These are phyloP conservation scores for Nannochloropsis oceanica DNA, from an alignment of 108 stramenopile species.

Conservation along the genomic window DNA sequence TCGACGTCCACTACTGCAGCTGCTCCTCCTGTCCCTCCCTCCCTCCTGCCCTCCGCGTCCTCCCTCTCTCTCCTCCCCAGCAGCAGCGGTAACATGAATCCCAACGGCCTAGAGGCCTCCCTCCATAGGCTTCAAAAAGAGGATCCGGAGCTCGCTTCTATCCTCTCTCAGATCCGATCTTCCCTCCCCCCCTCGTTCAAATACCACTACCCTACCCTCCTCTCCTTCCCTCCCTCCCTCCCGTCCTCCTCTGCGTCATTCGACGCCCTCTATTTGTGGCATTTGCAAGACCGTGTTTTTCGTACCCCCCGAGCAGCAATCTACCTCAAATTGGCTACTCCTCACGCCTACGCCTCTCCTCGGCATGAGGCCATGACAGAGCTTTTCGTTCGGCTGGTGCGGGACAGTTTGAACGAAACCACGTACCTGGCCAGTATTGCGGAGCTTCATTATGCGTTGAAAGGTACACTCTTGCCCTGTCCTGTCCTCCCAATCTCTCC, in stretches of 20 bases:
- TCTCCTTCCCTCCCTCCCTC: background rate
- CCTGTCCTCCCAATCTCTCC: background rate
- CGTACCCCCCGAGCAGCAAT: conserved; percentile 6
- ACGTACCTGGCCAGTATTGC: conserved; percentile 54
- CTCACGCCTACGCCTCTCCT: background rate
- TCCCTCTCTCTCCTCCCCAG: background rate
- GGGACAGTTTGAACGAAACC: conserved; percentile 49
- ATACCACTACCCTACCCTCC: background rate
- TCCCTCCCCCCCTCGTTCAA: background rate
- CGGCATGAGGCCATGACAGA: conserved; percentile 22
- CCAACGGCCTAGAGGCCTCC: background rate
- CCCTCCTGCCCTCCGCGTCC: background rate
- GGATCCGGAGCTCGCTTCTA: background rate
- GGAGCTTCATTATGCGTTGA: conserved; percentile 41
- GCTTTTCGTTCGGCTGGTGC: conserved; percentile 37
- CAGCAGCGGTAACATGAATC: background rate
- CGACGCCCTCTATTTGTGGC: conserved; percentile 7
- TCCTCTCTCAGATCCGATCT: background rate
- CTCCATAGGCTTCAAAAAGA: background rate
- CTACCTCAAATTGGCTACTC: conserved; percentile 17
- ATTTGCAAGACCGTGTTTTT: conserved; percentile 14
- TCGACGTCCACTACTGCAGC: background rate
- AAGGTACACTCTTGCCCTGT: background rate
- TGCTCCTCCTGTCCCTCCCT: background rate
- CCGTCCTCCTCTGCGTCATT: background rate